phyloP scores from a whole-genome alignment of 164 flowering plant species.

The Hamamelis virginiana region DNA sequence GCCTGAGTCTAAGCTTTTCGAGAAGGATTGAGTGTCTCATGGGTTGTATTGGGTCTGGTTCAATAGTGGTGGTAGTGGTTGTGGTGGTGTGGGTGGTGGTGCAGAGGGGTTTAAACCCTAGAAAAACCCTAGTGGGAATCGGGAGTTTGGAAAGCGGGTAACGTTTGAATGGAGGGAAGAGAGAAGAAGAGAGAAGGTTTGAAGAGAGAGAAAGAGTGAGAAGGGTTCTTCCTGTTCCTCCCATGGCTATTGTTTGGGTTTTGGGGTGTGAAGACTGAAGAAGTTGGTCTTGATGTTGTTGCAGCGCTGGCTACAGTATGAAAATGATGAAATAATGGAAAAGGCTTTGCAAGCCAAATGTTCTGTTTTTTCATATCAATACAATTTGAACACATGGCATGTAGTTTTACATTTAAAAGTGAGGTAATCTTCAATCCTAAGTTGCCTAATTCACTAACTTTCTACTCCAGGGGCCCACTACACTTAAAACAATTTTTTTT shows the following conservation, averaged over 20 bases:
- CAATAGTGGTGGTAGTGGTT: conserved; percentile 17
- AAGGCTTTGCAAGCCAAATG: no score
- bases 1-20: conserved; percentile 71
- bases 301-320: no score
- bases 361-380: no score
- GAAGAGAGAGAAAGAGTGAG: conserved; percentile 44
- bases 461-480: no score
- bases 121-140: conserved; percentile 40
- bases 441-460: no score
- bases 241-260: conserved; percentile 32
- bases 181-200: conserved; percentile 30
- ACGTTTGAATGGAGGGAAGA: conserved; percentile 30
- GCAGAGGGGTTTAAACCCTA: conserved; percentile 59
- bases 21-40: conserved; percentile 67
- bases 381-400: no score
- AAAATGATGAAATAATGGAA: no score
- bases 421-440: no score
- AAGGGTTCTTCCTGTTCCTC: conserved; percentile 54
- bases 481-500: no score
- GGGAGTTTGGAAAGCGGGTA: conserved; percentile 31
- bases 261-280: no score
- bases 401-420: no score
- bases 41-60: conserved; percentile 36
- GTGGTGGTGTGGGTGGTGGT: conserved; percentile 38
- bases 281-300: no score